Evolutionary conservation across 2,329 filamentous ascomycete species (phyloP).

Genomic region (Arthrobotrys iridis): DNA sequence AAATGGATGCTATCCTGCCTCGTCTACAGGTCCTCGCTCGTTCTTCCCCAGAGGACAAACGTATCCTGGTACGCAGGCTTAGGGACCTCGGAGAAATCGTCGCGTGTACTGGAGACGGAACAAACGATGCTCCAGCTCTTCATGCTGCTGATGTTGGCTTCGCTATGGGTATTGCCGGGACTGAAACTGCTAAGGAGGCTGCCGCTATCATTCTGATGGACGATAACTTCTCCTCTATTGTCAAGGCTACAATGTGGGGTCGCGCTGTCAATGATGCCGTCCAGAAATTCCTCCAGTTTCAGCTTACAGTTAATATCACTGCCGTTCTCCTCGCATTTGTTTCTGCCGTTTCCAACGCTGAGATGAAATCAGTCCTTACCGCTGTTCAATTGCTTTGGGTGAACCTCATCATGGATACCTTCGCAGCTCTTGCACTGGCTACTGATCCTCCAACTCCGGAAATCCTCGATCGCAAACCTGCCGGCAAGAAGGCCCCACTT

Average conservation of each 20-base stretch:
- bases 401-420: constrained; percentile 96
- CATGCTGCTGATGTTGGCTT: constrained; percentile 75
- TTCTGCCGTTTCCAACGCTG: constrained; percentile 76
- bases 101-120: constrained; percentile 74
- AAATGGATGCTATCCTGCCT: constrained; percentile 69
- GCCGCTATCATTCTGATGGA: constrained; percentile 72
- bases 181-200: constrained; percentile 72
- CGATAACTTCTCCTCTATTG: constrained; percentile 72
- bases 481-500: constrained; percentile 76
- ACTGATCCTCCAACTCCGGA: constrained; percentile 88
- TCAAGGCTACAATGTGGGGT: constrained; percentile 72
- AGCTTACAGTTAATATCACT: constrained; percentile 89
- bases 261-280: constrained; percentile 69
- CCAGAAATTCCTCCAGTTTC: constrained; percentile 70
- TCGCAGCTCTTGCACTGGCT: constrained; percentile 86
- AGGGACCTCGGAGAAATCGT: constrained; percentile 74
- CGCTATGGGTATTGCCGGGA: constrained; percentile 74
- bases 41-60: constrained; percentile 76
- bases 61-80: constrained; percentile 71
- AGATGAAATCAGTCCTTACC: constrained; percentile 79
- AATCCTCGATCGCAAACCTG: constrained; percentile 81
- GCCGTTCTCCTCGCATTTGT: constrained; percentile 88
- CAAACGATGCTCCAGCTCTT: constrained; percentile 73
- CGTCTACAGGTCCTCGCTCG: constrained; percentile 75
- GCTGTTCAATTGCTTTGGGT: constrained; percentile 96